A percentile compares a stretch with the other conserved stretches of the same genome.
phyloP scores from a whole-genome alignment of 768 basidiomycete species.

The Tremella yokohamensis region DNA sequence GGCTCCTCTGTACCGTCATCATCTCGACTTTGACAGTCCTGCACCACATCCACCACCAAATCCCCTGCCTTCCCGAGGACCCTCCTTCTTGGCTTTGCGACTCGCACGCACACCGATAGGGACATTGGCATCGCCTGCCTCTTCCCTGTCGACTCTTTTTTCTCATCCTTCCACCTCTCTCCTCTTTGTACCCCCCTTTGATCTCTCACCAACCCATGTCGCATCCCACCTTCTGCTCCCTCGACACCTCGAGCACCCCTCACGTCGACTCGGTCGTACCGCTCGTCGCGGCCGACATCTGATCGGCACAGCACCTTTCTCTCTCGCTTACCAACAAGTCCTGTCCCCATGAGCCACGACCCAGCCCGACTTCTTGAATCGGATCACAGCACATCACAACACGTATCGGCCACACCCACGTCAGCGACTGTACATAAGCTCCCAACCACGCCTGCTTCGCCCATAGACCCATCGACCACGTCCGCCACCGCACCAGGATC shows the following conservation, averaged over 20 bases:
- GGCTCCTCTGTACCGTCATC: no score
- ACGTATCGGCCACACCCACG: background rate
- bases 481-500: background rate
- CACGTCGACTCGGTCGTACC: background rate
- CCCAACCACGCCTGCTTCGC: slow-evolving; percentile 6
- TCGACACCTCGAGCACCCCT: background rate
- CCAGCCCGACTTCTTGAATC: no score
- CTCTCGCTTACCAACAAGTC: no score
- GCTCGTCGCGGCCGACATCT: background rate
- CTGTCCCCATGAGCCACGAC: no score
- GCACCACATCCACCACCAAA: no score
- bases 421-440: slow-evolving; percentile 5
- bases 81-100: no score
- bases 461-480: slow-evolving; percentile 6
- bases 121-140: background rate
- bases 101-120: no score
- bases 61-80: no score
- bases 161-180: background rate
- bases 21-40: no score
- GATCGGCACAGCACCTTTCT: no score
- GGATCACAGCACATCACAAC: no score
- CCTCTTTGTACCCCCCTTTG: background rate
- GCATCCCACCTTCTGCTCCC: background rate
- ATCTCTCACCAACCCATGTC: slow-evolving; percentile 6
- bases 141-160: background rate